Conservation (phyloP, 306 rosid genomes). For the Ceratonia siliqua region DNA sequence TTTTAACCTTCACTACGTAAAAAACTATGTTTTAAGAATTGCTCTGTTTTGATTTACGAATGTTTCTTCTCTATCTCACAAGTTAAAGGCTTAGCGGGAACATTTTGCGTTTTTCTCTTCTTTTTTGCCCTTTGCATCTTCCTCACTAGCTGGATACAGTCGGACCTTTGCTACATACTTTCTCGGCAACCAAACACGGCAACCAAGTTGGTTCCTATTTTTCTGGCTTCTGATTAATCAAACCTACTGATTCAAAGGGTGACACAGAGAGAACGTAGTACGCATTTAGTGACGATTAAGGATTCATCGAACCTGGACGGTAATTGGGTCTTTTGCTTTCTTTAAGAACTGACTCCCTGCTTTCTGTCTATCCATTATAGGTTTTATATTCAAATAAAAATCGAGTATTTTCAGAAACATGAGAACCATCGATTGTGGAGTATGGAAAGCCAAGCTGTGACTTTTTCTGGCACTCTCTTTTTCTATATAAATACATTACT, state of each 20-base stretch:
- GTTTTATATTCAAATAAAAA: constrained; percentile 16
- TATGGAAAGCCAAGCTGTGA: constrained; percentile 41
- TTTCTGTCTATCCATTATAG: background rate
- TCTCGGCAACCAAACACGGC: constrained; percentile 28
- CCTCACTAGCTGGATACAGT: background rate
- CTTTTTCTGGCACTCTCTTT: constrained; percentile 24
- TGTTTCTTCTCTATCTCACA: background rate
- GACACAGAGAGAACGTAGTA: background rate
- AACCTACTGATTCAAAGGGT: constrained; percentile 15
- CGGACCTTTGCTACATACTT: background rate
- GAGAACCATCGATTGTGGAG: constrained; percentile 54
- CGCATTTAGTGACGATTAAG: background rate
- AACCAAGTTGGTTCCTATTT: background rate
- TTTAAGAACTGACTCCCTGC: background rate
- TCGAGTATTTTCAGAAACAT: constrained; percentile 37
- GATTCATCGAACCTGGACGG: constrained; percentile 56
- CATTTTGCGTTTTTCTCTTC: background rate
- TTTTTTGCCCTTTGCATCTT: background rate
- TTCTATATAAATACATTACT: background rate
- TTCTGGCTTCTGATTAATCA: constrained; percentile 7
- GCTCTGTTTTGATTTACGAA: background rate
- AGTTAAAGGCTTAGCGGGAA: background rate
- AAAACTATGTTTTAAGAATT: background rate
- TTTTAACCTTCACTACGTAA: background rate
- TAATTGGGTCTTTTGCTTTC: background rate